Evolutionary conservation across 768 basidiomycete genomes (phyloP), one percentile per base, ranked within the genome.

Genomic region (Pseudohyphozyma bogoriensis): DNA sequence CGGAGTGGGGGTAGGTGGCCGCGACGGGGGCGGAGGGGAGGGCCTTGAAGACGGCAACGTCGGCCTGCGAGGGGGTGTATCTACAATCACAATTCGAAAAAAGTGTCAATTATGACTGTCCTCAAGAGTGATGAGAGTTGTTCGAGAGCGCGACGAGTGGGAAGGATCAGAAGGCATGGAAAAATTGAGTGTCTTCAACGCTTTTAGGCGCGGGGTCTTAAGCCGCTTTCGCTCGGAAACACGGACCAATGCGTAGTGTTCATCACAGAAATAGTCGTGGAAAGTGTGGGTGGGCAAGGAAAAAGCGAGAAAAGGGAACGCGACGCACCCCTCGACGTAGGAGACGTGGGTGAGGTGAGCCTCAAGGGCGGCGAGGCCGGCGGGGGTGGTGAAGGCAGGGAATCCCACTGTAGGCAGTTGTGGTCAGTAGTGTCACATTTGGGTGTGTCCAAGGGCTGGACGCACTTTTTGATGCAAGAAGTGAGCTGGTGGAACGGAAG

Each of bases 31-130:
- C 80, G 31, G 81, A 78, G 40, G 79, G 69, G 74, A 96, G 77
- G 20, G 86, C 79, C 73, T 87, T 89, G 82, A 86, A 91, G 72
- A 93, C 88, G 63, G 80, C 81, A 49, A 95, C 90, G 77, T 97
- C 90, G 56, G 91, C 88, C 77, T 95, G 91, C 42, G 90, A 91
- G 47, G 92, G 86, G 42, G 83, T 83, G 77, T 87, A 91, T 57
- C 91, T 95, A 72, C 51, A n/a, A n/a, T n/a, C n/a, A n/a, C n/a
- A n/a, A n/a, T n/a, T 39, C n/a, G n/a, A n/a, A n/a, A n/a, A n/a
- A n/a, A 42, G 40, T 42, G 15, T 15, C 15, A 15, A 42, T 42
- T 42, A 42, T 15, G 15, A 42, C 40, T 42, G 15, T 42, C 40
- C 15, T 15, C n/a, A 42, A 42, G n/a, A n/a, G n/a, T n/a, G n/a